Evolutionary conservation across 177 flowering plant species (phyloP), one percentile per base, ranked within the genome.

Genomic region (Tripterygium wilfordii): DNA sequence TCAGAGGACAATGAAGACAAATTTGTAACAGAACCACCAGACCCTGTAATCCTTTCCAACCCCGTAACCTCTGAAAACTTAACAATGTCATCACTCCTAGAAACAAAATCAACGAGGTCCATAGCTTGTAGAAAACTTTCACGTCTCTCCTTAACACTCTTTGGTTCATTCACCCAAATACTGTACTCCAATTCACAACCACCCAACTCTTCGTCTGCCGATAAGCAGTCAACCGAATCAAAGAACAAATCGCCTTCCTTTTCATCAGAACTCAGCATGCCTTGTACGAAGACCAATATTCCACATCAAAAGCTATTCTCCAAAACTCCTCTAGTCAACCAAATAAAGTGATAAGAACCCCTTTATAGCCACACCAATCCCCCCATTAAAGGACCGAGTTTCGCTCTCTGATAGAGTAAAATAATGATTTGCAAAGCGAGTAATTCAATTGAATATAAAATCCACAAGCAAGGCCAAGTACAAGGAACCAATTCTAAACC

Each of bases 161-260:
- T 40, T 0, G 82, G 87, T 63, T 71, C 81, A 35, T 56, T 59
- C 61, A 48, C 63, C 98, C 98, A 92, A 45, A 82, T 49, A 2
- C 64, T 74, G 54, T 76, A 88, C 1, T 49, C 76, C 3, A 57
- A 49, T 6, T 58, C 9, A 2, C 29, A 15, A 26, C 16, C 27
- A 4, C 26, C 28, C 38, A 29, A 33, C 25, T 57, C 69, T 14
- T 65, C 76, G 36, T 72, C 79, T 17, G 44, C 44, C 1, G 78
- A 66, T 43, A 76, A 61, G 29, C 45, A 46, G 53, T 83, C 88
- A 3, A 43, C 48, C 3, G 85, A 65, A 70, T 86, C 97, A 56
- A 67, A 86, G 73, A 75, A 88, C 18, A 65, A 55, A 28, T 83
- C 85, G 42, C 51, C 76, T 36, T 44, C 76, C 46, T 61, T 65